A percentile compares a stretch with the other conserved stretches of the same genome.
Evolutionary conservation across 1,284 basidiomycete genomes (phyloP).

Genomic region (Naganishia sp.): DNA sequence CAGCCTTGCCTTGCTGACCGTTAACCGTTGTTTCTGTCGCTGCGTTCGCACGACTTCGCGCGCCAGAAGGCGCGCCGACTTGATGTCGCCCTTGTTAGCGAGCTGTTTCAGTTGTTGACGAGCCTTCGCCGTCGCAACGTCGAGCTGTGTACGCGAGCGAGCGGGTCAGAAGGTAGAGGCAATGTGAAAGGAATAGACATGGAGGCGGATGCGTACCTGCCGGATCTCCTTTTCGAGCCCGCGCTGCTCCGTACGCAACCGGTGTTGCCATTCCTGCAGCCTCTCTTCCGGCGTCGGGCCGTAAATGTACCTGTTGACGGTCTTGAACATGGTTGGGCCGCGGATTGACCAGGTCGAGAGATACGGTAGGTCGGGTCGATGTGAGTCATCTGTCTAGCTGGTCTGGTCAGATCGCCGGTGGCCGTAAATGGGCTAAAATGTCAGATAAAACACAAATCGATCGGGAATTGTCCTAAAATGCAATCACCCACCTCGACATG

Average conservation of each 20-base stretch:
- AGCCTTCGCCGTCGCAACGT: conserved; percentile 77
- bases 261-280: conserved; percentile 82
- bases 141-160: conserved; percentile 65
- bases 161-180: conserved; percentile 34
- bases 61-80: conserved; percentile 87
- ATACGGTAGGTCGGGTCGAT: not conserved
- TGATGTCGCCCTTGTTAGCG: conserved; percentile 86
- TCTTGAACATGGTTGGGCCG: conserved; percentile 44
- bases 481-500: not conserved
- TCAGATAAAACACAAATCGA: too few species aligned
- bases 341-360: not conserved
- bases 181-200: too few species aligned
- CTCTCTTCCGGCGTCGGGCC: conserved; percentile 92
- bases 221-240: conserved; percentile 86
- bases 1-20: conserved; percentile 87
- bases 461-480: not conserved
- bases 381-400: not conserved
- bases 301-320: conserved; percentile 68
- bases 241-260: conserved; percentile 75
- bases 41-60: conserved; percentile 91
- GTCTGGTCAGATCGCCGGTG: not conserved
- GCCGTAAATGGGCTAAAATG: conserved; percentile 6
- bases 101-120: conserved; percentile 82
- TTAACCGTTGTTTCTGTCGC: conserved; percentile 90
- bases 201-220: conserved; percentile 64